Evolutionary conservation across 495 filamentous ascomycete species (phyloP).

Genomic region (Annulohypoxylon moriforme): DNA sequence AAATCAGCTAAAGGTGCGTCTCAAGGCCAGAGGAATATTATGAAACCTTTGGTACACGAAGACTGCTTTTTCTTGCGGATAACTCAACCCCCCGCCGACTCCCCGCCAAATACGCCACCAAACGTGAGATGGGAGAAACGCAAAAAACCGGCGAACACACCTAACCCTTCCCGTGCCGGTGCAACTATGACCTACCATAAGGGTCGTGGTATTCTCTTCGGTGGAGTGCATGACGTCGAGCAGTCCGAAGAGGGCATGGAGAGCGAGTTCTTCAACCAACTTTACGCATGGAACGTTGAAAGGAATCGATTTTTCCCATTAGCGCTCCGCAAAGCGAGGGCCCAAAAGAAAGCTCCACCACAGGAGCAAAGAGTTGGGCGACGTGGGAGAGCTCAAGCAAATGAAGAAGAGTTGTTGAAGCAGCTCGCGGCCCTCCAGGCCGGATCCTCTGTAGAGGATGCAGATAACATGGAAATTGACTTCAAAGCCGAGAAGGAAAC

Average conservation of each 20-base stretch:
- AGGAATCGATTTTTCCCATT: conserved; percentile 93
- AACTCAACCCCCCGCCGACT: conserved; percentile 73
- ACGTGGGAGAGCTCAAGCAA: conserved; percentile 78
- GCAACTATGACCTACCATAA: conserved; percentile 93
- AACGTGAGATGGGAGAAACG: conserved; percentile 88
- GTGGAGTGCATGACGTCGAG: conserved; percentile 94
- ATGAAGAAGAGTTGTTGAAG: conserved; percentile 88
- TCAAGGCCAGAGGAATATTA: conserved; percentile 69
- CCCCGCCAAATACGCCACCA: conserved; percentile 68
- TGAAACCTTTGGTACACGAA: conserved; percentile 88
- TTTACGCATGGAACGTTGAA: conserved; percentile 93
- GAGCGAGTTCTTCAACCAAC: conserved; percentile 90
- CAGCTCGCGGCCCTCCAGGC: conserved; percentile 85
- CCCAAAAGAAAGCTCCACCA: conserved; percentile 65
- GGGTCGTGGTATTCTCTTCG: conserved; percentile 91
- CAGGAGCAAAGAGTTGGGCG: conserved; percentile 68
- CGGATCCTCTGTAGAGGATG: conserved; percentile 68
- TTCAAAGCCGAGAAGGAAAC: conserved; percentile 52
- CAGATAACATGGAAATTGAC: conserved; percentile 68
- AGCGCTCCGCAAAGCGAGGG: conserved; percentile 73
- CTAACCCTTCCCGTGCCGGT: conserved; percentile 84
- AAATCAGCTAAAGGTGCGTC: conserved; percentile 70
- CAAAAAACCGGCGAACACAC: conserved; percentile 90
- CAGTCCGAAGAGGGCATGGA: conserved; percentile 95
- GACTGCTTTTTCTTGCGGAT: conserved; percentile 95